Percentiles rank a stretch among this genome's conserved stretches.
phyloP scores from a whole-genome alignment of 2,329 filamentous ascomycete species.

The Chlorencoelia australis region DNA sequence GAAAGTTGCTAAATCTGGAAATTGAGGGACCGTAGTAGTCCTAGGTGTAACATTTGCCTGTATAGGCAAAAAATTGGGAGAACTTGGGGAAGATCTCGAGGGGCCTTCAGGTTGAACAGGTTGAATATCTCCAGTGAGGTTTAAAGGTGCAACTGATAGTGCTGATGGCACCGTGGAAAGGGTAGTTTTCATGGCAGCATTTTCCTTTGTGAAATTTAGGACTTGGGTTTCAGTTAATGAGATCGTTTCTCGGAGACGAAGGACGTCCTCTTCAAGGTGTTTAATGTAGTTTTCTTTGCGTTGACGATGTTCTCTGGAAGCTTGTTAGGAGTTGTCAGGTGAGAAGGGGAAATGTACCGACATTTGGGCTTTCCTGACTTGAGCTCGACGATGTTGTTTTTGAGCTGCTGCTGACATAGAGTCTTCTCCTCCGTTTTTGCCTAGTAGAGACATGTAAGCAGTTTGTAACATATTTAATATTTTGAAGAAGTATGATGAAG shows the following conservation, averaged over 20 bases:
- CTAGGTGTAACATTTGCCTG: neutral
- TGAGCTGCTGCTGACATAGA: constrained; percentile 10
- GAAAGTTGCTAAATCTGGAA: too few species aligned
- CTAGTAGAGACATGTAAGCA: too few species aligned
- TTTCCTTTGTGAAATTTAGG: constrained; percentile 15
- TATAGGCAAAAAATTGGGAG: neutral
- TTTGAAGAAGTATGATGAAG: neutral
- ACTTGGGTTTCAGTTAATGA: constrained; percentile 14
- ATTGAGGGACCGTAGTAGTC: neutral
- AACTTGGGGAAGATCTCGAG: too few species aligned
- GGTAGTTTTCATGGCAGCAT: constrained; percentile 13
- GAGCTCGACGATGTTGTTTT: constrained; percentile 21
- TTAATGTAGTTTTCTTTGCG: constrained; percentile 23
- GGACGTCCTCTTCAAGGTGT: constrained; percentile 22
- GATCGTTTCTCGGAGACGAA: constrained; percentile 21
- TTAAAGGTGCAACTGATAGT: too few species aligned
- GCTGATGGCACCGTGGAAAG: neutral
- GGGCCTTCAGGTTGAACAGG: too few species aligned
- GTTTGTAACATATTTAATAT: neutral
- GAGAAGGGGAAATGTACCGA: constrained; percentile 3
- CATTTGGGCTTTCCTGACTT: constrained; percentile 26
- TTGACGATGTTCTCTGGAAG: constrained; percentile 21
- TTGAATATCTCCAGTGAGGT: constrained; percentile 2
- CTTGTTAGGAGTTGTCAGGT: neutral
- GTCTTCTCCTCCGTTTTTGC: constrained; percentile 5